Evolutionary conservation across 2,329 filamentous ascomycete species (phyloP), one percentile per base, ranked within the genome.

Genomic region (Colletotrichum kahawae): DNA sequence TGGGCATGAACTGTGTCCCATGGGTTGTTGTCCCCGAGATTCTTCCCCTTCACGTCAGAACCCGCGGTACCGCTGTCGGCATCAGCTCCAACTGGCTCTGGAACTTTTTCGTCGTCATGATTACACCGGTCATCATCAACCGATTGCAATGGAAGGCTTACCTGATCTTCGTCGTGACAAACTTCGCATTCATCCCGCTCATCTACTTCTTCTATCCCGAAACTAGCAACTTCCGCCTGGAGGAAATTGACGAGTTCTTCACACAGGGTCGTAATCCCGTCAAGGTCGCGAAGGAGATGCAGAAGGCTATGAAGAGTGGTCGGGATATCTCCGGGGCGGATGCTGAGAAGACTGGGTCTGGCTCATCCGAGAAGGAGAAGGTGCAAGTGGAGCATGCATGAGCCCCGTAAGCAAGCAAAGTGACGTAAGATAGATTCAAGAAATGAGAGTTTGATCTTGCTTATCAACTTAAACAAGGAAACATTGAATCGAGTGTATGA

Each of bases 181-280:
- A 90, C 77, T 83, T 88, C 27, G 77, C 79, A 13, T 87, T 87
- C 63, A 79, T 87, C 1, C 86, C 86, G 0, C 78, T 86, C 7
- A 79, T 87, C 2, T 88, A 86, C 78, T 83, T 86, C 70, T 85
- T 87, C 78, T 90, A 88, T 64, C 90, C 90, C 0, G 90, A 92
- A 78, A 91, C 89, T 0, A 83, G 82, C 29, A 86, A 87, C 54
- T 80, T 89, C 10, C 83, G 81, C 2, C 83, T 90, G 0, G 89
- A 90, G 77, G 87, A 90, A 74, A 88, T 90, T 38, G 88, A 90
- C 77, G 82, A 84, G 29, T 83, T 89, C 78, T 89, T 90, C 70
- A 70, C 77, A 1, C 56, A 64, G 10, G 78, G 77, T 36, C 75
- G 72, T 7, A 75, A 76, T 24, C 77, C 77, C 1, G 77, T 78